Base-by-base conservation (phyloP, 768 basidiomycete species). In the Leucocoprinus leucothites region DNA sequence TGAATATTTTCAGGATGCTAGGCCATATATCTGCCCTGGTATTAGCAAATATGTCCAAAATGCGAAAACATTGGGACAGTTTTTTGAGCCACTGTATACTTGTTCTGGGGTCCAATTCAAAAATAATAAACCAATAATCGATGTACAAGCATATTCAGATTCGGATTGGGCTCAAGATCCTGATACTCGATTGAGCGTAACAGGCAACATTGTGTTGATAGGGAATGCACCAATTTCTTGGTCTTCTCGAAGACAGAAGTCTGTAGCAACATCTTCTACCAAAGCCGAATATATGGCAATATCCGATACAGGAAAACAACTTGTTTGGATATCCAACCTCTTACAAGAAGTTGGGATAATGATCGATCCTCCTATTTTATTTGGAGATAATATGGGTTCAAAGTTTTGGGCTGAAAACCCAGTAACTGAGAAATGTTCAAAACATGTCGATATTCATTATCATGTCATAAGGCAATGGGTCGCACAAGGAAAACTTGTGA, bases 371-470 rank as follows among this genome's bases (percentile, higher is more conserved):
- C 22, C 31, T 13, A 21, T 36, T 13, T 38, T 59, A 9, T 54
- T 19, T 44, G 56, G 42, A 7, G 56, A 62, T 48, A 62, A 62
- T 36, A 57, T 52, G 31, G 57, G 59, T 13, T 53, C 59, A 1
- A 24, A 60, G 18, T 57, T 56, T 28, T 51, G 58, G 28, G 57
- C 48, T 3, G 24, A n/a, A 16, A 62, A 62, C 44, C 58, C 51
- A 1, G 47, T 51, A 4, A 46, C 41, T 16, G 51, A 62, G 19
- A 48, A 43, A 25, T 63, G 9, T 3, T 63, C 60, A 46, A 73
- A 73, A 54, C 70, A 69, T 48, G 63, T 71, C 8, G 65, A 72
- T 40, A 57, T 71, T 3, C 53, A 60, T 1, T 63, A 65, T 48
- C 66, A 71, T 43, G 66, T 58, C 44, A 67, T 70, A 31, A 46